Percentiles rank a stretch among this genome's conserved stretches.
These are phyloP conservation scores for Purpureocillium lavendulum DNA, from an alignment of 2,329 filamentous ascomycete genomes.

Conservation along the genomic window DNA sequence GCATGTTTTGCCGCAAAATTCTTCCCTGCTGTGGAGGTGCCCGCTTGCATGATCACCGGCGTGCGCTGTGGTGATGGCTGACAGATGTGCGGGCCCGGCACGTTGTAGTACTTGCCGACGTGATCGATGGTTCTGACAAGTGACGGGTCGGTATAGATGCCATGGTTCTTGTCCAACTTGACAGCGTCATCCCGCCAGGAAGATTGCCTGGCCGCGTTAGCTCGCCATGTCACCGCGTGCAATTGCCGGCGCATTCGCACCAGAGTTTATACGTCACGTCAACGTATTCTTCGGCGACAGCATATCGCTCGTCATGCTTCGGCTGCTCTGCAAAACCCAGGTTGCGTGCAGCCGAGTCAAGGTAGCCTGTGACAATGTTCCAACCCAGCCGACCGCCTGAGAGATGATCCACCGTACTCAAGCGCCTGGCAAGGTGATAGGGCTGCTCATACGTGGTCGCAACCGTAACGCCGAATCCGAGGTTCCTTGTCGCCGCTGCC, in stretches of 20 bases:
- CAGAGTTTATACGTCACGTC: conserved; percentile 52
- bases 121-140: conserved; percentile 56
- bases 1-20: conserved; percentile 55
- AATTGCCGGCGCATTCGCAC: conserved; percentile 24
- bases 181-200: conserved; percentile 57
- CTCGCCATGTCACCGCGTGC: too few relatives aligned
- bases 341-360: conserved; percentile 58
- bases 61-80: conserved; percentile 56
- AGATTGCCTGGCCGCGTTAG: conserved; percentile 20
- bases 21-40: conserved; percentile 52
- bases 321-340: conserved; percentile 48
- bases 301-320: conserved; percentile 42
- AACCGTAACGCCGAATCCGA: conserved; percentile 62
- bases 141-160: conserved; percentile 34
- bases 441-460: conserved; percentile 63
- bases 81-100: conserved; percentile 52
- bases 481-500: conserved; percentile 57
- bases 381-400: conserved; percentile 46
- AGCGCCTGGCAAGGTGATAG: conserved; percentile 55
- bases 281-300: conserved; percentile 51
- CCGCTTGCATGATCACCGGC: conserved; percentile 56
- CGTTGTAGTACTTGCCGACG: conserved; percentile 47
- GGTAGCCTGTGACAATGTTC: conserved; percentile 58
- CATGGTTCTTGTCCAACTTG: conserved; percentile 41
- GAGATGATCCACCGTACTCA: conserved; percentile 60